These are phyloP conservation scores for Athelia sp. DNA, from an alignment of 1,284 basidiomycete species.

Conservation along the genomic window DNA sequence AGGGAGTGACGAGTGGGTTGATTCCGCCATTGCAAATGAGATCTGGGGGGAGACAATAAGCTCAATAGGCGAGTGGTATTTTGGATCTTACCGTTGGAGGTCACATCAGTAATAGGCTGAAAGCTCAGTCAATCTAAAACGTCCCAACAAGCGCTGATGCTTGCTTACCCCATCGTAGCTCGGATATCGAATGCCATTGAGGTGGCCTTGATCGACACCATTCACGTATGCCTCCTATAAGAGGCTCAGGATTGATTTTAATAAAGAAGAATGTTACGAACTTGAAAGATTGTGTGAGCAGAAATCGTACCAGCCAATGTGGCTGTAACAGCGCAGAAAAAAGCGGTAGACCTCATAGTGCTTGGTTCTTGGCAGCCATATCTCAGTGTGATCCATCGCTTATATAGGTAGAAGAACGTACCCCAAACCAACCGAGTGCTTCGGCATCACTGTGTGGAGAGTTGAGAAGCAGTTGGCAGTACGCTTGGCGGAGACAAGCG, in stretches of 20 bases:
- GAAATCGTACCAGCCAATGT: constrained; percentile 23
- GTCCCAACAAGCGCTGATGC: not conserved
- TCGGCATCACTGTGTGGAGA: not conserved
- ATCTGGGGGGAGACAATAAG: constrained; percentile 19
- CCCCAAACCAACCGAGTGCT: not conserved
- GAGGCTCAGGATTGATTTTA: too few species aligned
- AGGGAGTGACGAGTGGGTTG: constrained; percentile 50
- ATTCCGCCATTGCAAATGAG: constrained; percentile 59
- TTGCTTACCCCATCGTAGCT: constrained; percentile 44
- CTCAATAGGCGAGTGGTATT: not conserved
- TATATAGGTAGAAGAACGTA: not conserved
- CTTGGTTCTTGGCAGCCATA: not conserved
- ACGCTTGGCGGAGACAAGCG: not conserved
- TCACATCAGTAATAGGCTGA: constrained; percentile 49
- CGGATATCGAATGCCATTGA: constrained; percentile 41
- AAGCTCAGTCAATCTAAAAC: not conserved
- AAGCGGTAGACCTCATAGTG: not conserved
- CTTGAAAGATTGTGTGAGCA: constrained; percentile 48
- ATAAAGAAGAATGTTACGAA: constrained; percentile 9
- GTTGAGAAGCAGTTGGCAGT: not conserved
- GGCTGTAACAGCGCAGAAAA: constrained; percentile 10
- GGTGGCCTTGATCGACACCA: constrained; percentile 42
- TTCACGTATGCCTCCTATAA: constrained; percentile 38
- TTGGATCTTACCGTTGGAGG: constrained; percentile 33
- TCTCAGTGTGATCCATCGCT: not conserved